A percentile compares a stretch with the other conserved stretches of the same genome.
Evolutionary conservation across 1,284 basidiomycete species (phyloP).

Genomic region (Anthracocystis walkeri): DNA sequence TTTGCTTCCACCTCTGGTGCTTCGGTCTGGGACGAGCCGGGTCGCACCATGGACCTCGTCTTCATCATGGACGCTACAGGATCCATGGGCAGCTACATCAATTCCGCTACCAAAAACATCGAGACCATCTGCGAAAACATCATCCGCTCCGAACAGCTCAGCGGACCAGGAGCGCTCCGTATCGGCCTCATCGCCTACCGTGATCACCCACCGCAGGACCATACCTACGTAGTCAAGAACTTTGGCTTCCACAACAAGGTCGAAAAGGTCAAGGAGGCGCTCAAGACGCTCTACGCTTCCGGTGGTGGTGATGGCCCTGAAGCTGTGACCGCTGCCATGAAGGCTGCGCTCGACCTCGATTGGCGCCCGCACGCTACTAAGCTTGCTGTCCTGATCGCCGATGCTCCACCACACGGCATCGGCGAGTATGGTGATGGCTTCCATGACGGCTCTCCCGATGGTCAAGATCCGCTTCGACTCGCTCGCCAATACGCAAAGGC

Average conservation of each 20-base stretch:
- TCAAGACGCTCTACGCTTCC: slow-evolving; percentile 87
- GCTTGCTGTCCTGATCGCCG: slow-evolving; percentile 85
- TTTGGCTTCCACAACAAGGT: slow-evolving; percentile 93
- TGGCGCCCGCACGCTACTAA: slow-evolving; percentile 91
- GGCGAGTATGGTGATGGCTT: slow-evolving; percentile 81
- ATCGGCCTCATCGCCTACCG: slow-evolving; percentile 76
- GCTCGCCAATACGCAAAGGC: slow-evolving; percentile 88
- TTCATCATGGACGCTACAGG: slow-evolving; percentile 69
- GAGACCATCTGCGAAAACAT: slow-evolving; percentile 96
- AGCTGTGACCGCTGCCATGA: slow-evolving; percentile 93
- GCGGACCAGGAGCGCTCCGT: slow-evolving; percentile 82
- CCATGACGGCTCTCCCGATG: slow-evolving; percentile 70
- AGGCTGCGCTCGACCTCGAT: slow-evolving; percentile 76
- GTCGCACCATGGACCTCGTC: slow-evolving; percentile 63
- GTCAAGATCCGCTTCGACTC: slow-evolving; percentile 87
- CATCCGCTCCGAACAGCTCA: slow-evolving; percentile 90
- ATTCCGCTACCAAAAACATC: slow-evolving; percentile 91
- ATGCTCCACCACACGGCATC: slow-evolving; percentile 90
- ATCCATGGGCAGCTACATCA: slow-evolving; percentile 68
- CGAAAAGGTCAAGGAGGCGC: slow-evolving; percentile 83
- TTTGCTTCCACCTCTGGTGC: slow-evolving; percentile 23
- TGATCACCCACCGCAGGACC: slow-evolving; percentile 67
- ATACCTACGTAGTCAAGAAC: slow-evolving; percentile 80
- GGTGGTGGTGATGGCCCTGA: slow-evolving; percentile 97
- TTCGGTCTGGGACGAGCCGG: slow-evolving; percentile 36